Percentiles rank a stretch among this genome's conserved stretches.
Evolutionary conservation across 1,284 basidiomycete genomes (phyloP).

Genomic region (Vanrija sp.): DNA sequence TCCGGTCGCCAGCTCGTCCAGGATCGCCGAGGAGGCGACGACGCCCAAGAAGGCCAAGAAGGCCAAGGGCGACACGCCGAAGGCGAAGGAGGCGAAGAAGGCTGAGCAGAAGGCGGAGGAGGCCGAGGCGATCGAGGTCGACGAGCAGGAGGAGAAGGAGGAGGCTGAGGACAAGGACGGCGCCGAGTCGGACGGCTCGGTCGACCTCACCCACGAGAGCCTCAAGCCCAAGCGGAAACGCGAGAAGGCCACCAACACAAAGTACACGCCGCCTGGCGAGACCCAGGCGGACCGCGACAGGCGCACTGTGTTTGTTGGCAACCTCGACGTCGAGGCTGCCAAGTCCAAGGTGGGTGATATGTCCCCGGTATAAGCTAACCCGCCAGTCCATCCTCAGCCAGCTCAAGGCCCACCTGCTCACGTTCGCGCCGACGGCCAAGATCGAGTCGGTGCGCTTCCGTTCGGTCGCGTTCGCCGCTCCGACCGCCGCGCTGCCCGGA

Average conservation of each 20-base stretch:
- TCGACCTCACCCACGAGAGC: conserved; percentile 47
- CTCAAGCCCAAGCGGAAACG: conserved; percentile 24
- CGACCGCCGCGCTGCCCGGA: conserved; percentile 62
- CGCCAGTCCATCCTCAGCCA: conserved; percentile 3
- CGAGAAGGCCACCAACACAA: conserved; percentile 24
- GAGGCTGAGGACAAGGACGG: conserved; percentile 24
- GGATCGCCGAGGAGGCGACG: conserved; percentile 19
- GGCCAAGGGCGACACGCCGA: conserved; percentile 18
- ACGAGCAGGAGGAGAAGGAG: conserved; percentile 28
- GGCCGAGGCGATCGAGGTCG: conserved; percentile 15
- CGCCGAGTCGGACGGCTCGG: conserved; percentile 22
- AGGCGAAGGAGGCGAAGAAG: conserved; percentile 18
- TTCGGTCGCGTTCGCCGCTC: conserved; percentile 77
- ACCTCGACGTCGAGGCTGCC: conserved; percentile 71
- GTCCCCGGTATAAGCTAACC: background rate
- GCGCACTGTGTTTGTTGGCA: conserved; percentile 91
- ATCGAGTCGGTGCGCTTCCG: conserved; percentile 86
- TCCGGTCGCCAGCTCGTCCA: conserved; percentile 15
- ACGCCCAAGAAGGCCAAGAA: conserved; percentile 4
- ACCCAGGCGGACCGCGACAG: conserved; percentile 65
- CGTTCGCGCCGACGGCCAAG: conserved; percentile 65
- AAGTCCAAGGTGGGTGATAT: conserved; percentile 63
- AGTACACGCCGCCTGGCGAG: conserved; percentile 62
- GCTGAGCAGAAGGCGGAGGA: conserved; percentile 6
- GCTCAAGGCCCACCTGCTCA: conserved; percentile 59